Conservation (phyloP, 495 filamentous ascomycete genomes). For the Margaritispora aquatica region DNA sequence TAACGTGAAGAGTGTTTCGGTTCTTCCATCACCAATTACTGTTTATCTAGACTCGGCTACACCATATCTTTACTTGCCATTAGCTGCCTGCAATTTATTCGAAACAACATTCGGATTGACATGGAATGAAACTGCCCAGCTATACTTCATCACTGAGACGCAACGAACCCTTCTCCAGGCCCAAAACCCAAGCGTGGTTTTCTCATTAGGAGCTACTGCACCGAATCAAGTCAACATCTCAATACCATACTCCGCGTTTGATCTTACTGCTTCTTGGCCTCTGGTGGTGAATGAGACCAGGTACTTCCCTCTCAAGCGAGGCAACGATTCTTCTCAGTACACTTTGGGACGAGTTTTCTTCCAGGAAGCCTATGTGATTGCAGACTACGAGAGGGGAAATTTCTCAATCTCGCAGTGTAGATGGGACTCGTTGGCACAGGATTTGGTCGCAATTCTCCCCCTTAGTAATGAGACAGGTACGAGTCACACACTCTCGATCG, state of each 20-base stretch:
- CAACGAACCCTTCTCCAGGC: constrained; percentile 35
- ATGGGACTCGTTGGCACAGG: constrained; percentile 4
- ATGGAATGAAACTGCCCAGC: constrained; percentile 34
- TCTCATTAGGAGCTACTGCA: constrained; percentile 36
- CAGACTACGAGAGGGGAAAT: constrained; percentile 17
- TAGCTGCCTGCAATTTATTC: constrained; percentile 45
- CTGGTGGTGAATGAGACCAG: background rate
- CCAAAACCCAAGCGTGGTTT: constrained; percentile 43
- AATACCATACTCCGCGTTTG: constrained; percentile 50
- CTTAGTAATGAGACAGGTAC: background rate
- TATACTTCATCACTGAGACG: constrained; percentile 46
- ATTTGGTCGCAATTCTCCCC: constrained; percentile 15
- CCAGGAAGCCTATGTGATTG: constrained; percentile 42
- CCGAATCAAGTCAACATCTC: constrained; percentile 39
- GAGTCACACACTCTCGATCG: background rate
- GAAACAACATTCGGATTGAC: constrained; percentile 45
- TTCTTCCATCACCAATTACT: constrained; percentile 29
- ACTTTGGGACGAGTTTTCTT: constrained; percentile 49
- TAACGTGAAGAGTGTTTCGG: constrained; percentile 9
- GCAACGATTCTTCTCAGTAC: constrained; percentile 44
- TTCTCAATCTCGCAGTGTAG: constrained; percentile 19
- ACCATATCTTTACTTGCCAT: constrained; percentile 48
- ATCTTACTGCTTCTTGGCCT: constrained; percentile 32
- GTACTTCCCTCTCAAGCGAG: constrained; percentile 50
- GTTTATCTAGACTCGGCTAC: constrained; percentile 48